Evolutionary conservation across 2,329 filamentous ascomycete species (phyloP).

Genomic region (Lecanoromycetidae sp.): DNA sequence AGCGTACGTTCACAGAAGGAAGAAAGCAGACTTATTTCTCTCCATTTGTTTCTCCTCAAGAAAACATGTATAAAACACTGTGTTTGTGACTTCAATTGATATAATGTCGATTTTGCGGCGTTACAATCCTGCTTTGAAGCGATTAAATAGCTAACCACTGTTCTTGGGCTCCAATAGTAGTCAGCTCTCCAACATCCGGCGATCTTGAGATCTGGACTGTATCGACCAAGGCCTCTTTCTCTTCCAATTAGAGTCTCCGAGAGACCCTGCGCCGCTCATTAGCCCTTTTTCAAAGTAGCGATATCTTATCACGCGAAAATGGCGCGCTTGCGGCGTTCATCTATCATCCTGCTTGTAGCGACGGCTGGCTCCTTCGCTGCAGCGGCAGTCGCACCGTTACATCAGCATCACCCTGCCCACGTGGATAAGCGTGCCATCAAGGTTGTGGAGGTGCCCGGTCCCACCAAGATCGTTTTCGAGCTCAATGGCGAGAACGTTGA

Average conservation of each 20-base stretch:
- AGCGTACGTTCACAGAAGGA: too few species aligned
- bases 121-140: too few species aligned
- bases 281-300: conserved; percentile 11
- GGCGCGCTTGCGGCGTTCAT: conserved; percentile 18
- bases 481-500: conserved; percentile 53
- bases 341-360: conserved; percentile 29
- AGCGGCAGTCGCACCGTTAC: conserved; percentile 30
- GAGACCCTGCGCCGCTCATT: conserved; percentile 18
- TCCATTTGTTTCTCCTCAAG: too few species aligned
- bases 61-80: too few species aligned
- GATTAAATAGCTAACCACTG: too few species aligned
- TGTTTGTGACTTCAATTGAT: too few species aligned
- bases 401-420: conserved; percentile 26
- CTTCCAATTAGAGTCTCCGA: conserved; percentile 15
- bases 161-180: too few species aligned
- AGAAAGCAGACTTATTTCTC: too few species aligned
- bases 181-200: too few species aligned
- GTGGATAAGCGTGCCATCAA: conserved; percentile 30
- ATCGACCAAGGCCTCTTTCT: too few species aligned
- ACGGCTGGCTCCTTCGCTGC: conserved; percentile 32
- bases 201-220: not conserved
- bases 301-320: conserved; percentile 25
- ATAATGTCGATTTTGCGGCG: too few species aligned
- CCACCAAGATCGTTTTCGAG: conserved; percentile 59
- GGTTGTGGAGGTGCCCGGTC: conserved; percentile 41